Base-by-base conservation (phyloP, 2,329 filamentous ascomycete genomes). In the Dothistroma pini region DNA sequence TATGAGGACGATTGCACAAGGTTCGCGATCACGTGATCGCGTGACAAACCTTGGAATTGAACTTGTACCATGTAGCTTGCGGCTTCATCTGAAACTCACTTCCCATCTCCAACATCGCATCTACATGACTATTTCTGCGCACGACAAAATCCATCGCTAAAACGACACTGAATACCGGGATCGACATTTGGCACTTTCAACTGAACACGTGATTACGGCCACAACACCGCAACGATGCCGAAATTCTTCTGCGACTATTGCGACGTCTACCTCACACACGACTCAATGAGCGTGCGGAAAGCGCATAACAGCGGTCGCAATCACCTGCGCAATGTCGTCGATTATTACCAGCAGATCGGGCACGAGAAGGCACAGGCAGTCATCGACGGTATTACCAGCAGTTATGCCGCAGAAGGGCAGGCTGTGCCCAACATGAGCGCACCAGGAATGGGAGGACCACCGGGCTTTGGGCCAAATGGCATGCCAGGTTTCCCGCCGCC, bases 241-340 rank as follows among this genome's bases (percentile, higher is more conserved):
- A 74, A 74, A 65, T 74, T 72, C 70, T 74, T 74, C 66, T 74
- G 93, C 84, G 95, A 99, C 78, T 99, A 99, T 80, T 99, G 95
- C 85, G 95, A 99, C 89, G 95, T 99, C 78, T 99, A 99, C 84
- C 89, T 99, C 71, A 99, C 95, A 69, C 95, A 99, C 84, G 95
- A 99, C 84, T 96, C 92, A 51, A 97, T 97, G 93, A 96, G 92
- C 79, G 95, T 99, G 79, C 93, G 95, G 72, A 97, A 97, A 81
- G 95, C 95, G 54, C 95, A 99, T 79, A 99, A 99, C 82, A 89
- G 87, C 75, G 95, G 95, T 65, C 87, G 93, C 71, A 99, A 99
- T 80, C 95, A 99, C 75, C 81, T 99, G 65, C 90, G 95, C 73
- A 99, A 99, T 77, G 95, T 99, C 32, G 89, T 97, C 71, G 93